Evolutionary conservation across 257 asterid genomes (phyloP).

Genomic region (Forsythia suspensa): DNA sequence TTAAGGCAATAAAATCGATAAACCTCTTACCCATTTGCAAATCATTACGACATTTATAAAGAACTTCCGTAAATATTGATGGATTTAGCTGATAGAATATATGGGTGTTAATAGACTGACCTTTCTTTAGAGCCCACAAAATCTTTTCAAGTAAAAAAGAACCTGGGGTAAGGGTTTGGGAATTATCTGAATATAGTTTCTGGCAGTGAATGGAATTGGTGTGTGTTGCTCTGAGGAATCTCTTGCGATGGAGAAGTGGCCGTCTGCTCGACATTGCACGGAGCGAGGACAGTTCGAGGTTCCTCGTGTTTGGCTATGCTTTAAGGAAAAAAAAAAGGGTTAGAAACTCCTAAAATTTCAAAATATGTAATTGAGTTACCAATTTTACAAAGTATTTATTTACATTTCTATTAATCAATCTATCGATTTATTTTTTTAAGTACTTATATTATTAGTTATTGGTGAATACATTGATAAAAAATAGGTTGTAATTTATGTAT

Average conservation of each 20-base stretch:
- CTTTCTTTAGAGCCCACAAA: slow-evolving; percentile 57
- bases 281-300: no score
- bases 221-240: slow-evolving; percentile 3
- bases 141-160: slow-evolving; percentile 57
- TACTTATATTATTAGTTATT: no score
- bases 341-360: no score
- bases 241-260: slow-evolving; percentile 21
- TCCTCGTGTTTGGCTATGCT: no score
- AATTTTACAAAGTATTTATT: no score
- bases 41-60: slow-evolving; percentile 47
- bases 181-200: slow-evolving; percentile 4
- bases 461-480: no score
- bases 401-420: no score
- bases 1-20: slow-evolving; percentile 44
- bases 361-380: no score
- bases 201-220: slow-evolving; percentile 17
- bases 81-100: slow-evolving; percentile 48
- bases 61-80: slow-evolving; percentile 46
- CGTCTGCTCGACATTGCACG: slow-evolving; percentile 36
- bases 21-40: slow-evolving; percentile 47
- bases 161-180: slow-evolving; percentile 32
- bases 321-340: no score
- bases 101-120: slow-evolving; percentile 42
- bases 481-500: no score
- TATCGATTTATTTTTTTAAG: no score